Base-by-base conservation (phyloP, 768 basidiomycete genomes). In the Mycena galopus region DNA sequence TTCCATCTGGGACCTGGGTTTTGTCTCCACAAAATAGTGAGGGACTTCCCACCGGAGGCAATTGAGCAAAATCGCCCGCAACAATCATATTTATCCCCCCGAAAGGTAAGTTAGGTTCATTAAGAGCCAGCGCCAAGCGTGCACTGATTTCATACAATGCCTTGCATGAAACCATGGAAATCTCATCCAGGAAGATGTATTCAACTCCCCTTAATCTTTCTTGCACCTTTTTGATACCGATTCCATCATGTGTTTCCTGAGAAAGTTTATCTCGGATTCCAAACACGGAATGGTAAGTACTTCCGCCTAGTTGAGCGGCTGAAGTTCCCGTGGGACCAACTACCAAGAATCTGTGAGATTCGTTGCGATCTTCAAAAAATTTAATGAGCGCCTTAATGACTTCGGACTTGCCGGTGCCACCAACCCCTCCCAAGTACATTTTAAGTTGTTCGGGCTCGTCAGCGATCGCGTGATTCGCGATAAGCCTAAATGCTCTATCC, bases 41-140 rank as follows among this genome's bases (percentile, higher is more conserved):
- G 23, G 32, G 65, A 67, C 27, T 39, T 29, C 53, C 71, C 3
- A 69, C 72, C 12, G 76, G 83, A 8, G 81, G 82, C 5, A 84
- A 65, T 57, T 84, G 82, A 1, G 78, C 81, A 77, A 84, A 83
- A 58, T 84, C 82, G 4, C 82, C 82, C 16, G 82, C 81, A 53
- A 82, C 73, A 21, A 84, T 82, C 56, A 84, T 75, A 39, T 76
- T 80, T 17, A 78, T 73, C 1, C 80, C 78, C 14, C 79, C 81
- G 72, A 80, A 82, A 19, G 78, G 64, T 2, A 55, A 39, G 37
- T 51, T 30, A 17, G 29, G 23, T 30, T 37, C 60, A 29, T 33
- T 65, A 37, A 27, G 65, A 55, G 33, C 55, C 37, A 53, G 7
- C 1, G 76, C 68, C 29, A 80, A 65, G n/a, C n/a, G n/a, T n/a